Percentiles rank a stretch among this genome's conserved stretches.
Conservation (phyloP, 768 basidiomycete genomes). For the Tulasnella sp. region DNA sequence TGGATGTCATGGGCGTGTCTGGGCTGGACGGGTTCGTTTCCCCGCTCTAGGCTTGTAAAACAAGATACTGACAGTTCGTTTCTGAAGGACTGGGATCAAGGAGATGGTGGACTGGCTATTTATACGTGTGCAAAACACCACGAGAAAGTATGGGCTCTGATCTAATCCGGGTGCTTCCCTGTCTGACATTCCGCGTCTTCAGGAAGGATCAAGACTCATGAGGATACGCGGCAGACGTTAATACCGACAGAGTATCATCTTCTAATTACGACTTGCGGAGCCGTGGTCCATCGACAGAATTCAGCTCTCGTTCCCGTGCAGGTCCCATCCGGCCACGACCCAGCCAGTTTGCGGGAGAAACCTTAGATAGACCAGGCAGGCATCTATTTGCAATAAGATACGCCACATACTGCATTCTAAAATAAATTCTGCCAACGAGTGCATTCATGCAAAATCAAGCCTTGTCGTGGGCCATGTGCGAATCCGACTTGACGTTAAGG, state of each 20-base stretch:
- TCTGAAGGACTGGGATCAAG: constrained; percentile 66
- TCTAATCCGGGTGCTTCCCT: background rate
- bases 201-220: background rate
- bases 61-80: background rate
- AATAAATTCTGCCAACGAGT: background rate
- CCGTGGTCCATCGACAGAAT: too few relatives aligned
- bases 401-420: background rate
- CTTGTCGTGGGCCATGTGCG: background rate
- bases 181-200: background rate
- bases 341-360: background rate
- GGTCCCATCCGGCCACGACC: too few relatives aligned
- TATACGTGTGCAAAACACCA: constrained; percentile 82
- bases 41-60: background rate
- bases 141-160: constrained; percentile 34
- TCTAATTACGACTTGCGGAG: too few relatives aligned
- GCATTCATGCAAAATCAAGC: background rate
- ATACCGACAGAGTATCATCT: too few relatives aligned
- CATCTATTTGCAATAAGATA: background rate
- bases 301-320: too few relatives aligned
- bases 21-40: constrained; percentile 76
- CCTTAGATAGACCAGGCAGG: background rate
- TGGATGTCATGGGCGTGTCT: constrained; percentile 84
- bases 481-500: constrained; percentile 5
- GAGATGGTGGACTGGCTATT: constrained; percentile 93
- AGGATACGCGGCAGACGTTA: too few relatives aligned